Evolutionary conservation across 1,284 basidiomycete species (phyloP).

Genomic region (Trichosporon sp.): DNA sequence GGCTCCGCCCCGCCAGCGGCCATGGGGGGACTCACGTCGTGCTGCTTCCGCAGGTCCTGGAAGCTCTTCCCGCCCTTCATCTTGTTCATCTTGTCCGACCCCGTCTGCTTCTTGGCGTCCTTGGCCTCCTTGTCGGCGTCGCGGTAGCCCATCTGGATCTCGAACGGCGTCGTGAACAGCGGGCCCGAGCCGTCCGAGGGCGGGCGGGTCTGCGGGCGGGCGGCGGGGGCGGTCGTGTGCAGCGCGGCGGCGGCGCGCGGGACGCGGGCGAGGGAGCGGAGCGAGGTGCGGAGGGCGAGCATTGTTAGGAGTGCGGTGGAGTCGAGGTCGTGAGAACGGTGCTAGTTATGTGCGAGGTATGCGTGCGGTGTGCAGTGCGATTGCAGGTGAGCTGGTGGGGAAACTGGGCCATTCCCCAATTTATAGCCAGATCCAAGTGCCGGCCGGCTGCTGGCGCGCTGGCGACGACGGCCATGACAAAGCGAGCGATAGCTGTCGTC

Average conservation of each 20-base stretch:
- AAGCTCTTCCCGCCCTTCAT: conserved; percentile 6
- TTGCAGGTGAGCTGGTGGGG: background rate
- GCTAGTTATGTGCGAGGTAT: background rate
- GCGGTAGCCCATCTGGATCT: conserved; percentile 2
- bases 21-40: background rate
- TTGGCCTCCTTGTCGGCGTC: background rate
- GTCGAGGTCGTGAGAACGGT: background rate
- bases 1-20: background rate
- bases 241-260: background rate
- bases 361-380: background rate
- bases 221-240: background rate
- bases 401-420: background rate
- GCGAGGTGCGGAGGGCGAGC: background rate
- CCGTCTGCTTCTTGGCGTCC: background rate
- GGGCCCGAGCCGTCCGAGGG: conserved; percentile 1
- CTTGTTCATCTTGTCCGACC: conserved; percentile 5
- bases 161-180: conserved; percentile 3
- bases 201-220: background rate
- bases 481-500: background rate
- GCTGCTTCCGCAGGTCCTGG: conserved; percentile 7
- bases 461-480: background rate
- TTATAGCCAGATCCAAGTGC: background rate
- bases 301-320: background rate
- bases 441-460: background rate
- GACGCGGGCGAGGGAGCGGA: too few species aligned